Base-by-base conservation (phyloP, 495 filamentous ascomycete species). In the Aspergillus bertholletiae region DNA sequence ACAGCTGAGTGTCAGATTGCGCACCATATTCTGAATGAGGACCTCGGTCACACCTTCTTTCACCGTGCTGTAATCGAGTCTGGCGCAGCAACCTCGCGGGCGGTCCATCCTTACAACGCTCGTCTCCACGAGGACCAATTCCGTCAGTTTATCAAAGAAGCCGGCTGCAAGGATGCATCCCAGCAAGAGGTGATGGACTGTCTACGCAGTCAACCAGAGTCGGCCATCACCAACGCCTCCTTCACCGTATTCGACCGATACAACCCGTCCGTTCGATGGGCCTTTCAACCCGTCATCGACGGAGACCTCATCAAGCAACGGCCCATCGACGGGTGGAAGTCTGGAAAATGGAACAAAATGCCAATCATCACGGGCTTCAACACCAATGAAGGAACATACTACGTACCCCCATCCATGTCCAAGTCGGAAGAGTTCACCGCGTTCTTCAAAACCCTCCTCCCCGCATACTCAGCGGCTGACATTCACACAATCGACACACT, bases 281-380 rank as follows among this genome's bases (percentile, higher is more conserved):
- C 84, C 8, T 88, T 86, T 63, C 84, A 87, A 56, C 84, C 85
- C 32, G 84, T 84, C 50, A 83, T 87, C 54, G 85, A 87, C 56
- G 64, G 66, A 12, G 75, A 78, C 7, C 61, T 84, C 18, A 81
- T 88, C 49, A 70, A 76, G 12, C 76, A 80, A 26, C 71, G 79
- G 7, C 84, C 85, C 21, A 68, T 84, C 24, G 73, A 75, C 17
- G 77, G 78, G 9, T 86, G 82, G 83, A 60, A 72, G 28, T 63
- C 78, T 0, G 69, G 74, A 15, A 58, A 70, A 13, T 80, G 78
- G 60, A 74, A 85, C 34, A 76, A 75, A 53, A 74, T 88, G 21
- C 83, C 85, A 18, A 78, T 87, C 12, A 59, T 88, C 50, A 86
- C 83, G 0, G 85, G 85, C 26, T 87, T 78, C 68, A 85, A 83